These are phyloP conservation scores for Eucalyptus pauciflora DNA, from an alignment of 345 rosid genomes.

Conservation along the genomic window DNA sequence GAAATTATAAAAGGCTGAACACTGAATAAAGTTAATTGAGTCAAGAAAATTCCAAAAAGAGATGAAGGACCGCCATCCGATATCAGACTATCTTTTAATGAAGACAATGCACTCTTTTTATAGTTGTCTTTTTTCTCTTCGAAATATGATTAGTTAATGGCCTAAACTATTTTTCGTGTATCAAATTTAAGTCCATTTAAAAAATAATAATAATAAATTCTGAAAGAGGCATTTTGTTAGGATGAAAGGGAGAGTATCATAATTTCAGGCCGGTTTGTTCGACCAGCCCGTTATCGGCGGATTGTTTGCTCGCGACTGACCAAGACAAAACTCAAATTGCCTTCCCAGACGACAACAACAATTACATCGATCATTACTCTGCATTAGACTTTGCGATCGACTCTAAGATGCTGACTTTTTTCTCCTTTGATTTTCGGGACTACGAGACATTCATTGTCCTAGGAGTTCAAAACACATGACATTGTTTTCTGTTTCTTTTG, in stretches of 20 bases:
- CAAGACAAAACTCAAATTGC: neutral
- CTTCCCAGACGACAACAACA: neutral
- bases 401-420: neutral
- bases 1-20: neutral
- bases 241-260: neutral
- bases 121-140: too few species aligned
- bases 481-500: too few species aligned
- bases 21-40: neutral
- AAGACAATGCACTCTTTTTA: too few species aligned
- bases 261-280: neutral
- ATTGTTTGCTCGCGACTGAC: neutral
- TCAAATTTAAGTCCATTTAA: too few species aligned
- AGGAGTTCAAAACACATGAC: too few species aligned
- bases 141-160: too few species aligned
- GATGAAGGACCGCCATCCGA: neutral
- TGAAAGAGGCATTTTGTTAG: neutral
- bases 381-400: neutral
- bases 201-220: too few species aligned
- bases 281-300: neutral
- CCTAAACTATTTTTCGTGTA: too few species aligned
- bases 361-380: neutral
- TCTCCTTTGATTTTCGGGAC: neutral
- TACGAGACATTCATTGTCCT: too few species aligned
- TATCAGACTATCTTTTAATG: too few species aligned
- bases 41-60: too few species aligned